Base-by-base conservation (phyloP, 225 moss, liverwort and hornwort genomes). In the Bryoerythrophyllum caledonicum region DNA sequence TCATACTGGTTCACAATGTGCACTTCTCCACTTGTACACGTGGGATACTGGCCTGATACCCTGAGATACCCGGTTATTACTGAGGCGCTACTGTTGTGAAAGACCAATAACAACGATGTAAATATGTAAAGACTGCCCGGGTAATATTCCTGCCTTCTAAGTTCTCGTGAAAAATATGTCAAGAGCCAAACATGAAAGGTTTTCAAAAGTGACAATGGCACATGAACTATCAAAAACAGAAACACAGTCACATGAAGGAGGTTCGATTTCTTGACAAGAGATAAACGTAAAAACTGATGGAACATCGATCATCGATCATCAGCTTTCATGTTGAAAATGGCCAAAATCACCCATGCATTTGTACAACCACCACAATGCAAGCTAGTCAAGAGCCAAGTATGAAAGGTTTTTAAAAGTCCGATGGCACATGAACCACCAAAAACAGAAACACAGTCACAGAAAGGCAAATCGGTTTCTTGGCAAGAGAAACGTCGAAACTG, bases 261-360 rank as follows among this genome's bases (percentile, higher is more conserved):
- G n/a, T n/a, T n/a, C 20, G 23, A 41, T 8, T 20, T 65, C 53
- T 67, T 63, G 69, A 20, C 34, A 56, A 25, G 52, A 38, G 38
- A 0, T 10, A 1, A 38, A 10, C 38, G 38, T 38, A 8, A 2
- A 37, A 23, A 46, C 4, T 8, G 37, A 32, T 49, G 21, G 38
- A 51, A 32, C 25, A 43, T 61, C n/a, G n/a, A n/a, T n/a, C 46
- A 62, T 28, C 7, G 1, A 63, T 27, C 21, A 12, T 38, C 38
- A 38, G 27, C 8, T 53, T 75, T 63, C 8, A 8, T 27, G 27
- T 67, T 76, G 55, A 46, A 67, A 67, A 46, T 72, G 27, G 26
- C 55, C 32, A 35, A 77, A 46, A 51, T 27, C 55, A 62, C 28
- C 43, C 46, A 48, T 41, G 76, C 60, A 41, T 65, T 41, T 32